Percentiles rank a stretch among this genome's conserved stretches.
Conservation (phyloP, 2,329 filamentous ascomycete species). For the Xylariaceae sp. region DNA sequence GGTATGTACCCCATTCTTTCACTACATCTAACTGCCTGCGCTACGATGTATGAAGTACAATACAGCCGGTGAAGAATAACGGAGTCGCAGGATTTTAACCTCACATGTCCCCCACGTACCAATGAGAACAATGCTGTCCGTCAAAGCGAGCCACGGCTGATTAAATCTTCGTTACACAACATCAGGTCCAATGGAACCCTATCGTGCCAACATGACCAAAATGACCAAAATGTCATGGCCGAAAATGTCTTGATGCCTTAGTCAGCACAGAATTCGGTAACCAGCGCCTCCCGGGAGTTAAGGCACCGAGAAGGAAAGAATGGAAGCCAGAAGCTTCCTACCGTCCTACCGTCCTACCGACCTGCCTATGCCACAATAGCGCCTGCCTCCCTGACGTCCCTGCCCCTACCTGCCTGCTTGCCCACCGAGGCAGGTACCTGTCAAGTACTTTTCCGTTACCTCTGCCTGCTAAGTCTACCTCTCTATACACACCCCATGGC, state of each 20-base stretch:
- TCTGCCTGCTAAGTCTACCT: neutral
- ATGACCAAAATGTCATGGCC: neutral
- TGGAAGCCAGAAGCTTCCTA: neutral
- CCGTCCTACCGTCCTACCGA: neutral
- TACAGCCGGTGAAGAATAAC: slow-evolving; percentile 5
- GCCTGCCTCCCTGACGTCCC: too few species aligned
- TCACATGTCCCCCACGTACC: slow-evolving; percentile 12
- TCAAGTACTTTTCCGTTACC: neutral
- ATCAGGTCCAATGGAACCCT: slow-evolving; percentile 1
- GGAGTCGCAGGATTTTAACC: slow-evolving; percentile 6
- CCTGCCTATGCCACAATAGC: neutral
- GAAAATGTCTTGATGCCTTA: slow-evolving; percentile 3
- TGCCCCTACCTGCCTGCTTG: neutral
- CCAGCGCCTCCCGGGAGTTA: slow-evolving; percentile 6
- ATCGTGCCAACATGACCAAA: slow-evolving; percentile 1
- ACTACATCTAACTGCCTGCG: too few species aligned
- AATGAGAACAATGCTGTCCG: slow-evolving; percentile 3
- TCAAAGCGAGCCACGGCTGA: slow-evolving; percentile 9
- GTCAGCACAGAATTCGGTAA: slow-evolving; percentile 11
- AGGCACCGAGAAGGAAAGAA: slow-evolving; percentile 5
- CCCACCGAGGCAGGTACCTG: neutral
- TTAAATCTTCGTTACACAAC: slow-evolving; percentile 3
- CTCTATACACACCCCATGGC: slow-evolving; percentile 11
- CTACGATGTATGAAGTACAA: neutral
- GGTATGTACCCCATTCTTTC: too few species aligned